Base-by-base conservation (phyloP, 2,329 filamentous ascomycete species). In the Fusarium irregulare region DNA sequence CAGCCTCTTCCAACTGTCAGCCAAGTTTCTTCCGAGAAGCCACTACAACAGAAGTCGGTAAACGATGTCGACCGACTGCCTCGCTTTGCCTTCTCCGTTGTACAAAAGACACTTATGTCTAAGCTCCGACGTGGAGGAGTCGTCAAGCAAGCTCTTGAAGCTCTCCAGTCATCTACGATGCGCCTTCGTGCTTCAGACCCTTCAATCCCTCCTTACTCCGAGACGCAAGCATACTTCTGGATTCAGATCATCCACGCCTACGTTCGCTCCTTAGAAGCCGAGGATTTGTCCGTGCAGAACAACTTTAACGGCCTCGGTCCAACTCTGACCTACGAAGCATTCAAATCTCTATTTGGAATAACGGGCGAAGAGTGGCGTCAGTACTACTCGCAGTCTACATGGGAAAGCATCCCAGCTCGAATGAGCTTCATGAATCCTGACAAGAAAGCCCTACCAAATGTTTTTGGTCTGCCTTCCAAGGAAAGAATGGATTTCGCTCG, bases 201-300 rank as follows among this genome's bases (percentile, higher is more conserved):
- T 3, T 68, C 57, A 0, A 27, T 78, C 1, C 41, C 68, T 4
- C 73, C 76, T 2, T 79, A 77, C 51, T 79, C 77, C 3, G 76
- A 78, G 63, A 79, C 77, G 0, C 77, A 78, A 34, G 74, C 76
- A 2, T 78, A 78, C 45, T 79, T 79, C 46, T 79, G 77, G 76
- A 70, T 78, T 0, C 76, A 79, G 45, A 55, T 76, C 3, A 66
- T 70, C 1, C 76, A 78, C 4, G 66, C 73, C 2, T 64, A 68
- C 6, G 20, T 73, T 4, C 47, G 63, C 3, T 73, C 73, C 0
- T 23, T 76, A 2, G 71, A 73, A 3, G 16, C 14, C 1, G 41
- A 51, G 6, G 8, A 51, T 1, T 20, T 41, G 2, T 45, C 57
- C 3, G 16, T 12, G 9, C n/a, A 44, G 1, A 9, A 25, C 0